Conservation (phyloP, 139 green algal genomes). For the Edaphochlamys debaryana region DNA sequence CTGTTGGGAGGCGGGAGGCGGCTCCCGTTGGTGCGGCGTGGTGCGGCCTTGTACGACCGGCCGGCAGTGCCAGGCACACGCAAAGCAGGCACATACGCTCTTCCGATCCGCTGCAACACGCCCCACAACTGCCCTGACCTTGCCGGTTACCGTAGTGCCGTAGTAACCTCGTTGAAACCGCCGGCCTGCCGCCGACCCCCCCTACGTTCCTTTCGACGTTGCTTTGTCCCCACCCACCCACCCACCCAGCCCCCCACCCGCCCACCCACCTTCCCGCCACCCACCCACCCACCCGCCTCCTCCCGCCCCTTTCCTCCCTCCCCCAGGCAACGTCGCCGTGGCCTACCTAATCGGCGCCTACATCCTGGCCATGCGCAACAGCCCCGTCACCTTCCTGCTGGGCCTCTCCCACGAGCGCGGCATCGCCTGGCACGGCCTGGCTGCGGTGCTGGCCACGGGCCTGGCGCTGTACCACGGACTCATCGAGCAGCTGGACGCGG, state of each 20-base stretch:
- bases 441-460: neutral
- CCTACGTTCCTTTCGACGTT: neutral
- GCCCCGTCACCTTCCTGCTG: constrained; percentile 5
- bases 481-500: neutral
- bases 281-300: too few species aligned
- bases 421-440: constrained; percentile 9
- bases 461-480: neutral
- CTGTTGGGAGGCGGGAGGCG: too few species aligned
- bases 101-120: too few species aligned
- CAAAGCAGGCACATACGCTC: too few species aligned
- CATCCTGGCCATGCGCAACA: constrained; percentile 7
- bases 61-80: too few species aligned
- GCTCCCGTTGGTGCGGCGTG: too few species aligned
- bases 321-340: constrained; percentile 4
- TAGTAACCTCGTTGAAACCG: neutral
- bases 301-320: neutral
- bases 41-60: too few species aligned
- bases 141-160: neutral
- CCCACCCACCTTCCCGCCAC: too few species aligned
- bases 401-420: constrained; percentile 19
- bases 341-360: constrained; percentile 2
- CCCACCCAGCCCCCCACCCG: neutral
- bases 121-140: neutral
- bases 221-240: neutral
- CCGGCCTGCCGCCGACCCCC: neutral